Evolutionary conservation across 2,329 filamentous ascomycete species (phyloP).

Genomic region (Cercospora sesami): DNA sequence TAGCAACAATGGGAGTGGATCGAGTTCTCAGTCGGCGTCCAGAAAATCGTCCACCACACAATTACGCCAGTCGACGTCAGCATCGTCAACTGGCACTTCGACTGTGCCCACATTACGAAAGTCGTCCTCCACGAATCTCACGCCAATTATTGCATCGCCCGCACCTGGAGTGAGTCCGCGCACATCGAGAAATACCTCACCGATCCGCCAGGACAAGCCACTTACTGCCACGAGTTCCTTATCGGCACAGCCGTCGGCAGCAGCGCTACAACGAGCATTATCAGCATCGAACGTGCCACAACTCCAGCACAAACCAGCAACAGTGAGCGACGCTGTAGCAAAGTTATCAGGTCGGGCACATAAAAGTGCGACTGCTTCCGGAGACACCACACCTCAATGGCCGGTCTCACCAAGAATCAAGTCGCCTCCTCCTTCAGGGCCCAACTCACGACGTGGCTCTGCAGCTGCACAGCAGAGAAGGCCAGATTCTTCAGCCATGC

Average conservation of each 20-base stretch:
- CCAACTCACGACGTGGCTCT: constrained; percentile 48
- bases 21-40: constrained; percentile 13
- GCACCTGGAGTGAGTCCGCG: constrained; percentile 44
- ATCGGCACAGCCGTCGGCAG: constrained; percentile 58
- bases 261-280: constrained; percentile 65
- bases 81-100: constrained; percentile 16
- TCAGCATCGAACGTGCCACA: constrained; percentile 68
- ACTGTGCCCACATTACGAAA: constrained; percentile 29
- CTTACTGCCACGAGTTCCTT: constrained; percentile 36
- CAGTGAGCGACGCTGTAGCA: constrained; percentile 60
- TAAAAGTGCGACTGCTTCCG: constrained; percentile 58
- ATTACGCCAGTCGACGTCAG: constrained; percentile 13
- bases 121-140: constrained; percentile 34
- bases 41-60: constrained; percentile 22
- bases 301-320: constrained; percentile 53
- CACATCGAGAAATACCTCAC: constrained; percentile 52
- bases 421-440: constrained; percentile 63
- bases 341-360: constrained; percentile 59
- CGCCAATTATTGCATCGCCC: constrained; percentile 38
- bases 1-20: constrained; percentile 10
- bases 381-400: constrained; percentile 64
- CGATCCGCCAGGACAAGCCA: constrained; percentile 49
- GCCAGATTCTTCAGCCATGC: constrained; percentile 43
- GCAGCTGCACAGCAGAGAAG: constrained; percentile 32
- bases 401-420: constrained; percentile 74